These are phyloP conservation scores for Alternaria tenuissima DNA, from an alignment of 2,329 filamentous ascomycete species.

Conservation along the genomic window DNA sequence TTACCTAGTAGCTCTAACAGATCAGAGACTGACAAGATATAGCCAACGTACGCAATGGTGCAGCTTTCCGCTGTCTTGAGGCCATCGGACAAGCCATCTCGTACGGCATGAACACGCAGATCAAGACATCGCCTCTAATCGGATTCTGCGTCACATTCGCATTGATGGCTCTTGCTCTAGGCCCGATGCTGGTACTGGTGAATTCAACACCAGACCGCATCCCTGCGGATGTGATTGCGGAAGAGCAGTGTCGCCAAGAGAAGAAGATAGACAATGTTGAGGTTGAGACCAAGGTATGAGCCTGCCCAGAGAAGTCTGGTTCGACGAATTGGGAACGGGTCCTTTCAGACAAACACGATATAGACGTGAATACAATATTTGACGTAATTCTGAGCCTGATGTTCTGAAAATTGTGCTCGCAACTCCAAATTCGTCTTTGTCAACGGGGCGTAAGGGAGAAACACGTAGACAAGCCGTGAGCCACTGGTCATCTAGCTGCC, in stretches of 20 bases:
- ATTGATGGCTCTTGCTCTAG: slow-evolving; percentile 40
- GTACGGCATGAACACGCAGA: slow-evolving; percentile 43
- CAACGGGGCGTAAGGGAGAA: neutral
- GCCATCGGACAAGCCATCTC: slow-evolving; percentile 41
- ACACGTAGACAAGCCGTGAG: neutral
- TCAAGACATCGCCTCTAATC: slow-evolving; percentile 36
- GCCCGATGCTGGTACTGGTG: slow-evolving; percentile 44
- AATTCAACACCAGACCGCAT: slow-evolving; percentile 45
- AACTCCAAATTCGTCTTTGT: neutral
- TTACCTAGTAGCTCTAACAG: neutral
- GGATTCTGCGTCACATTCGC: slow-evolving; percentile 46
- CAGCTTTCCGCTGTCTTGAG: slow-evolving; percentile 40
- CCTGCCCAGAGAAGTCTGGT: neutral
- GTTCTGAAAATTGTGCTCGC: neutral
- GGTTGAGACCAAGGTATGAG: slow-evolving; percentile 23
- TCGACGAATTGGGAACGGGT: neutral
- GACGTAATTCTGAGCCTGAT: neutral
- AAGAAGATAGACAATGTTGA: slow-evolving; percentile 26
- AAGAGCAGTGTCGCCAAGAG: slow-evolving; percentile 29
- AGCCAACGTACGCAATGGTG: slow-evolving; percentile 37
- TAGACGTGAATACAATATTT: neutral
- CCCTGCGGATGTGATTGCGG: slow-evolving; percentile 41
- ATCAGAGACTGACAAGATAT: slow-evolving; percentile 8
- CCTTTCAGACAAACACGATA: neutral
- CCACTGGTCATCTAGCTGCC: neutral